phyloP scores from a whole-genome alignment of 129 eudicot species.

The Helianthus tuberosus region DNA sequence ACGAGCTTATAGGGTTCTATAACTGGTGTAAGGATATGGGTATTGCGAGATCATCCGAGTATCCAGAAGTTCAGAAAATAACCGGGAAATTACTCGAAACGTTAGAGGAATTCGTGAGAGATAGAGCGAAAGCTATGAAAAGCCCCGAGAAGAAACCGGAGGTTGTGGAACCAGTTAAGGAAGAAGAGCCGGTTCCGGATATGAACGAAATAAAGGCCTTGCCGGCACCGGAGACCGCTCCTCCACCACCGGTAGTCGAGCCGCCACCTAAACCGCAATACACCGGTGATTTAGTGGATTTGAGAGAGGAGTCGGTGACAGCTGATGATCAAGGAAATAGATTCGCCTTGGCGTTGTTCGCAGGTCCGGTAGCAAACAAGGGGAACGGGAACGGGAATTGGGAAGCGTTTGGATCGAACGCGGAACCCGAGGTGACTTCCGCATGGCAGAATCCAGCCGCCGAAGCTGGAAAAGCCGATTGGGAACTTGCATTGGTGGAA shows the following conservation, averaged over 20 bases:
- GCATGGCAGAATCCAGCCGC: conserved; percentile 96
- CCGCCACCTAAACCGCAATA: conserved; percentile 51
- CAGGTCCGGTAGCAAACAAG: conserved; percentile 54
- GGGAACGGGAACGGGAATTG: conserved; percentile 58
- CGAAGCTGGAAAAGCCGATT: conserved; percentile 76
- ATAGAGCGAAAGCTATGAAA: conserved; percentile 65
- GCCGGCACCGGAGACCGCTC: conserved; percentile 62
- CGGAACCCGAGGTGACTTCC: conserved; percentile 65
- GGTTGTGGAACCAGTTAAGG: conserved; percentile 35
- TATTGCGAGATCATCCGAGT: conserved; percentile 72
- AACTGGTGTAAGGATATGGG: conserved; percentile 95
- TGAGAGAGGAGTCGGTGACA: conserved; percentile 64
- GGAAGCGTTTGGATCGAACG: conserved; percentile 64
- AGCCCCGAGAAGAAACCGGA: conserved; percentile 72
- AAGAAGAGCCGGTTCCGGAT: conserved; percentile 66
- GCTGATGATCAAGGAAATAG: conserved; percentile 82
- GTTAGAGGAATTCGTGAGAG: conserved; percentile 82
- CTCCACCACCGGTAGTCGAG: conserved; percentile 53
- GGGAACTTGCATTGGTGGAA: conserved; percentile 92
- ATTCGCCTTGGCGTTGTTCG: conserved; percentile 76
- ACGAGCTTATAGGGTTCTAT: conserved; percentile 66
- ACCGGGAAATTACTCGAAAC: conserved; percentile 73
- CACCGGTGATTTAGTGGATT: conserved; percentile 59
- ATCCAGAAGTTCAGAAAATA: conserved; percentile 76
- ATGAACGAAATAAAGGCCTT: conserved; percentile 86